phyloP scores from a whole-genome alignment of 345 rosid genomes.

The Abelmoschus esculentus region DNA sequence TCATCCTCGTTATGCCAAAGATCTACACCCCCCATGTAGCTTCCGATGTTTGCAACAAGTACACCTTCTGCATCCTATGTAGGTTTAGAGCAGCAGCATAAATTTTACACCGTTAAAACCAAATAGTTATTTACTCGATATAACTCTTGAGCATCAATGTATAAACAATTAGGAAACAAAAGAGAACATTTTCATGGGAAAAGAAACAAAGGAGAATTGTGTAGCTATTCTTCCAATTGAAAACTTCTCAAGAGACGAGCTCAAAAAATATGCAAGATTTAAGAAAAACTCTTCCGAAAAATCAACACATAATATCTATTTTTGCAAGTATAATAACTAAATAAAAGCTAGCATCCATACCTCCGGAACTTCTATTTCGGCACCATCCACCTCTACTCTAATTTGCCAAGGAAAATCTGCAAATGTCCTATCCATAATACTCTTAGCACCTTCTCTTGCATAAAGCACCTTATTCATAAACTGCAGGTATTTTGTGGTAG shows the following conservation, averaged over 20 bases:
- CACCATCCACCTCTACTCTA: slow-evolving; percentile 82
- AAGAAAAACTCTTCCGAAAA: too few relatives aligned
- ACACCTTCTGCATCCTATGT: slow-evolving; percentile 84
- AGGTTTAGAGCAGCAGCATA: slow-evolving; percentile 16
- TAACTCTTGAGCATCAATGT: neutral
- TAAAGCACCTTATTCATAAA: slow-evolving; percentile 90
- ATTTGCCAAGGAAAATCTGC: slow-evolving; percentile 83
- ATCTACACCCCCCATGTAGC: slow-evolving; percentile 96
- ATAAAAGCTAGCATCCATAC: slow-evolving; percentile 29
- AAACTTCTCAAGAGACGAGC: neutral
- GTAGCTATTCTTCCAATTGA: neutral
- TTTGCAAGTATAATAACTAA: neutral
- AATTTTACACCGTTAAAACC: neutral
- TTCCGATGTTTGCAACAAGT: slow-evolving; percentile 86
- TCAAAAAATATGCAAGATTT: neutral
- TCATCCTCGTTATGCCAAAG: slow-evolving; percentile 91
- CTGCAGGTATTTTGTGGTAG: slow-evolving; percentile 32
- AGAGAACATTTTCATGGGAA: too few relatives aligned
- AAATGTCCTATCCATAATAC: slow-evolving; percentile 84
- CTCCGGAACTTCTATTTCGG: slow-evolving; percentile 82
- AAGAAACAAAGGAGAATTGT: too few relatives aligned
- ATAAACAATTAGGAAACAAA: neutral
- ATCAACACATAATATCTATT: neutral
- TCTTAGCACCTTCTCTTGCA: slow-evolving; percentile 88
- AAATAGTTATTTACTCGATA: neutral